phyloP scores from a whole-genome alignment of 345 rosid genomes.

The Mercurialis annua region DNA sequence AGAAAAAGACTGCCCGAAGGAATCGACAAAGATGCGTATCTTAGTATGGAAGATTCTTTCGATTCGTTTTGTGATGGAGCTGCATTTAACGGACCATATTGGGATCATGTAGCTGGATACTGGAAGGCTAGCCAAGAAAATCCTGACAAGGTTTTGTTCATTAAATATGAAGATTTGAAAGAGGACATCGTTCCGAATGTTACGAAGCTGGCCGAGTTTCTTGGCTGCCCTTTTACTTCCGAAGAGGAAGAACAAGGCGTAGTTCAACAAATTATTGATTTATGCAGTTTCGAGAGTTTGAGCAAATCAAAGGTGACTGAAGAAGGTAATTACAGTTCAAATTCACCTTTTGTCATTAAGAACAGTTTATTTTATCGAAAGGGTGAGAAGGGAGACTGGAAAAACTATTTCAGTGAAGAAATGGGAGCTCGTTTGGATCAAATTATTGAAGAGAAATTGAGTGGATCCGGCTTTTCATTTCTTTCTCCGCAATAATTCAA shows the following conservation, averaged over 20 bases:
- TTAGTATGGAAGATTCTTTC: neutral
- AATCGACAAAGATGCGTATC: neutral
- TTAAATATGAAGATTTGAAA: neutral
- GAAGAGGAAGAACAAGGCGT: constrained; percentile 1
- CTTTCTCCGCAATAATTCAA: neutral
- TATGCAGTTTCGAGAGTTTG: constrained; percentile 6
- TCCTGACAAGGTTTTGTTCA: constrained; percentile 6
- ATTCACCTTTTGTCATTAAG: neutral
- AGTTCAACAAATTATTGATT: neutral
- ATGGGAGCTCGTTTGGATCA: constrained; percentile 10
- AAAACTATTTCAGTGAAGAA: neutral
- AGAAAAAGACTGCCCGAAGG: neutral
- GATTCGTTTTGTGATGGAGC: neutral
- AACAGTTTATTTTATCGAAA: neutral
- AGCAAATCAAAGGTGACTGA: neutral
- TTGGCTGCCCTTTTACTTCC: neutral
- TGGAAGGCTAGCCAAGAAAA: neutral
- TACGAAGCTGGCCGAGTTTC: neutral
- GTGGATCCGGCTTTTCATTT: constrained; percentile 4
- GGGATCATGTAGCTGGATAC: constrained; percentile 8
- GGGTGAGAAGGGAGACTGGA: constrained; percentile 5
- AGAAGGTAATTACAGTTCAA: neutral
- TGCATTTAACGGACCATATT: neutral
- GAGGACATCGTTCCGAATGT: neutral
- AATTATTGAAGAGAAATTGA: constrained; percentile 2